Percentiles rank a stretch among this genome's conserved stretches.
Conservation (phyloP, 2,329 filamentous ascomycete species). For the Colletotrichum destructivum region DNA sequence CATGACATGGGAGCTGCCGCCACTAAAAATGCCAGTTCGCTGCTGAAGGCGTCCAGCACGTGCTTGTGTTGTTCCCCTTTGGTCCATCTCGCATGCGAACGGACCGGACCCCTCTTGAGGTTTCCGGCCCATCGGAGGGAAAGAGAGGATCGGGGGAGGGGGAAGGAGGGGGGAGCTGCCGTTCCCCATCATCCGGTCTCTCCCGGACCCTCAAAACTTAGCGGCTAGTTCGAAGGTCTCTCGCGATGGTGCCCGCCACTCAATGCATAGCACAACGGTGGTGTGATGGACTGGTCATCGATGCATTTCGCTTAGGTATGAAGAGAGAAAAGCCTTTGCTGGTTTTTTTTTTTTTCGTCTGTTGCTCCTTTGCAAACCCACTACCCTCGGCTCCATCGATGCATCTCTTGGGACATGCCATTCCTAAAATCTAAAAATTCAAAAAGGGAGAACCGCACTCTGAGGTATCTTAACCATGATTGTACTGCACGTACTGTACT, state of each 20-base stretch:
- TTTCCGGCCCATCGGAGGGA: neutral
- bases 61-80: neutral
- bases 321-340: neutral
- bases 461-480: conserved; percentile 12
- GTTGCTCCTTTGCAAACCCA: neutral
- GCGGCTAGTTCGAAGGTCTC: neutral
- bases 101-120: conserved; percentile 2
- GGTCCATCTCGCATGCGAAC: neutral
- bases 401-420: neutral
- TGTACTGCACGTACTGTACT: neutral
- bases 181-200: conserved; percentile 3
- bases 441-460: neutral
- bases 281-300: too few relatives aligned
- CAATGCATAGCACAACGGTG: too few relatives aligned
- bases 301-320: neutral
- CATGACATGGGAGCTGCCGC: conserved; percentile 20
- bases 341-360: neutral
- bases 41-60: neutral
- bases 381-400: neutral
- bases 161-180: too few relatives aligned
- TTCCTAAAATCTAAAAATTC: neutral
- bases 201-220: neutral
- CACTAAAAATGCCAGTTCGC: neutral
- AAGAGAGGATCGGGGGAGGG: too few relatives aligned
- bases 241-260: neutral